phyloP scores from a whole-genome alignment of 257 asterid genomes.

The Salvia hispanica region DNA sequence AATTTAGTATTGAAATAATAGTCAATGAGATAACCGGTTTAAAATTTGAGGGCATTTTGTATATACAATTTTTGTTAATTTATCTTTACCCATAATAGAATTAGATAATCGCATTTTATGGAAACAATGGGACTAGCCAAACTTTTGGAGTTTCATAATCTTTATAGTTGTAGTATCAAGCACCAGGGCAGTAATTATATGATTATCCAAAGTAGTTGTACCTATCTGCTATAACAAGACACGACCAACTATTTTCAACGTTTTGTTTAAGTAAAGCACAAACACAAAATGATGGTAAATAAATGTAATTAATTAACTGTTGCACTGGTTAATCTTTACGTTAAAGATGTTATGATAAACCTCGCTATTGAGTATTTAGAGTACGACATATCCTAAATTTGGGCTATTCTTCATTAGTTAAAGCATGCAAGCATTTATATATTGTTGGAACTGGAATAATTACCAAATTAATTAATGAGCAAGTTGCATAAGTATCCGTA shows the following conservation, averaged over 20 bases:
- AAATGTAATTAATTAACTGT: neutral
- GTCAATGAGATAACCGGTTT: too few relatives aligned
- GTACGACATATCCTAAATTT: neutral
- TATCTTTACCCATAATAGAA: too few relatives aligned
- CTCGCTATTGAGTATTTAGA: neutral
- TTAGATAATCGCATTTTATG: too few relatives aligned
- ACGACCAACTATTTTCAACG: slow-evolving; percentile 11
- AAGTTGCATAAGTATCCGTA: too few relatives aligned
- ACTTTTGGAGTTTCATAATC: too few relatives aligned
- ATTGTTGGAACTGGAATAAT: slow-evolving; percentile 4
- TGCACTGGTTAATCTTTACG: slow-evolving; percentile 7
- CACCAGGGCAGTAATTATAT: neutral
- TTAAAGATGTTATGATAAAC: neutral
- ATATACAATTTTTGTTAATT: too few relatives aligned
- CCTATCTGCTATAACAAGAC: neutral
- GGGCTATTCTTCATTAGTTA: neutral
- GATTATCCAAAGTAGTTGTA: slow-evolving; percentile 1
- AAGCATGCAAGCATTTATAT: neutral
- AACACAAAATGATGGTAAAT: neutral
- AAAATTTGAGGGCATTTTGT: too few relatives aligned
- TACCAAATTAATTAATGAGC: neutral
- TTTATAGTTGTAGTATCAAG: too few relatives aligned
- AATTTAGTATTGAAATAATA: too few relatives aligned
- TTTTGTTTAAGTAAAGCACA: slow-evolving; percentile 20
- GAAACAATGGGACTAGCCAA: too few relatives aligned